Conservation (phyloP, 192 early-diverging fungal species). For the Jimgerdemannia flammicorona region DNA sequence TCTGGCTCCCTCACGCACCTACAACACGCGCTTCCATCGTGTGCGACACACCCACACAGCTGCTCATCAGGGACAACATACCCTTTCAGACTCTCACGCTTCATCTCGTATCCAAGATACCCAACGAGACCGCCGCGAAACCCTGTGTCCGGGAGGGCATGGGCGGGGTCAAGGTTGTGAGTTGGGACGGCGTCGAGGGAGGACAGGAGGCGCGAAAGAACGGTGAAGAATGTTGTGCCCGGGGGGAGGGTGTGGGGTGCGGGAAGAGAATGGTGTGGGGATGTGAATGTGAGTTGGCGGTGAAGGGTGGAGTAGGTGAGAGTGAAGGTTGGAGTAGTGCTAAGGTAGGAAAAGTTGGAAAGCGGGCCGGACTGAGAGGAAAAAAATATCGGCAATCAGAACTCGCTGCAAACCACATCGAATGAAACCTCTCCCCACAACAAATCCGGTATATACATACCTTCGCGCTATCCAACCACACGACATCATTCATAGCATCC, state of each 20-base stretch:
- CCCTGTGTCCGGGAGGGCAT: not conserved
- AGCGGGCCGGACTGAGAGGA: conserved; percentile 15
- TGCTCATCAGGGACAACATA: conserved; percentile 38
- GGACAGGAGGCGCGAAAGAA: conserved; percentile 46
- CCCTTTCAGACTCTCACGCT: conserved; percentile 64
- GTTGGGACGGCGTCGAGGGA: conserved; percentile 17
- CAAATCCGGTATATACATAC: conserved; percentile 14
- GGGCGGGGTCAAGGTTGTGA: conserved; percentile 13
- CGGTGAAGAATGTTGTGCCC: conserved; percentile 60
- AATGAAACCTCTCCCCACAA: too few species aligned
- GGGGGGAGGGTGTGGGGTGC: conserved; percentile 1
- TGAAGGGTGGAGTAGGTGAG: conserved; percentile 30
- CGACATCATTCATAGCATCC: not conserved
- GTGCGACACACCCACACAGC: conserved; percentile 19
- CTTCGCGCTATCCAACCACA: conserved; percentile 66
- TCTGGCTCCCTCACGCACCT: conserved; percentile 42
- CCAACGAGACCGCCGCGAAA: conserved; percentile 89
- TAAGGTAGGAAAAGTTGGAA: conserved; percentile 17
- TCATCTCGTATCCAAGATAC: conserved; percentile 95
- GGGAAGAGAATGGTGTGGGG: not conserved
- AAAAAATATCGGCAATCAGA: too few species aligned
- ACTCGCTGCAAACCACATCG: too few species aligned
- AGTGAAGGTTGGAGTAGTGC: conserved; percentile 20
- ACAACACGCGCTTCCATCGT: conserved; percentile 15
- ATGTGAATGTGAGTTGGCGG: conserved; percentile 10